Conservation (phyloP, 192 early-diverging fungal species). For the Chytriomyces hyalinus region DNA sequence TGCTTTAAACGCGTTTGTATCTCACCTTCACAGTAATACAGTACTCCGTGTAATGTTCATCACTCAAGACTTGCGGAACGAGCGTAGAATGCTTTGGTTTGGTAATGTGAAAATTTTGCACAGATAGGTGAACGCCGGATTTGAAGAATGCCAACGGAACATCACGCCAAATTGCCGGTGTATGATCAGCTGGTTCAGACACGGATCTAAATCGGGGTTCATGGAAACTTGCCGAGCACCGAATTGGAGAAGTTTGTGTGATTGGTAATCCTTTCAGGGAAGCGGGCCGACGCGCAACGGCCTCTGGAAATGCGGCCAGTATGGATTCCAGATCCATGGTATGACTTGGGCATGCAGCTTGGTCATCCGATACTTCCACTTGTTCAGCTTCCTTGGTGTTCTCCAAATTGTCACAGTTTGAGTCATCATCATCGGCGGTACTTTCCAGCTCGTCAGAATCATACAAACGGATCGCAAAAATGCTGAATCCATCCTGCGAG, state of each 20-base stretch:
- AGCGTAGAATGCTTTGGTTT: neutral
- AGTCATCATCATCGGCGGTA: neutral
- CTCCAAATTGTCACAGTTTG: too few species aligned
- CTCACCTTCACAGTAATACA: constrained; percentile 7
- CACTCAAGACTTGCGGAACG: neutral
- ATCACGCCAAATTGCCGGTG: constrained; percentile 15
- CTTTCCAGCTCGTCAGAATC: neutral
- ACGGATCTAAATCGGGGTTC: neutral
- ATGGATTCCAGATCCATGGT: too few species aligned
- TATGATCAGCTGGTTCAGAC: neutral
- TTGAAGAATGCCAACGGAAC: constrained; percentile 29
- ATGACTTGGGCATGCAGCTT: too few species aligned
- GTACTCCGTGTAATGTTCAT: neutral
- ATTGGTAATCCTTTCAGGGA: too few species aligned
- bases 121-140: constrained; percentile 14
- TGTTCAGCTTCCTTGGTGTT: too few species aligned
- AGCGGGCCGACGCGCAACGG: too few species aligned
- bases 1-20: neutral
- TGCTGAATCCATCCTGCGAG: neutral
- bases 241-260: too few species aligned
- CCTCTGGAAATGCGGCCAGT: too few species aligned
- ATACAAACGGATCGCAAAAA: neutral
- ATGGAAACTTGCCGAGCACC: too few species aligned
- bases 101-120: neutral
- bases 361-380: too few species aligned